Conservation (phyloP, 768 basidiomycete species). For the Naganishia randhawae region DNA sequence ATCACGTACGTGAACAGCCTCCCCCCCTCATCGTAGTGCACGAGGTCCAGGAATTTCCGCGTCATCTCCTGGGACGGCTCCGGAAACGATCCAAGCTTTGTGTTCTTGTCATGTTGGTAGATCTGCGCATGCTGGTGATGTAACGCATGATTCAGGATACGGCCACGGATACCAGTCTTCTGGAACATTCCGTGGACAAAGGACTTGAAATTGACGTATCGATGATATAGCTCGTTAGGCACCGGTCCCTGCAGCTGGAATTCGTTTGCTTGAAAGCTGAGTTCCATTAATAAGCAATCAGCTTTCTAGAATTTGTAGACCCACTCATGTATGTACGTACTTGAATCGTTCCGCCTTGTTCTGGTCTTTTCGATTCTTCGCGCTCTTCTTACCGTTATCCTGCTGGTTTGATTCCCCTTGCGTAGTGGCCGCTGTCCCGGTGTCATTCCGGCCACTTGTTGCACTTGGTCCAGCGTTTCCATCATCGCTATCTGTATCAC, state of each 20-base stretch:
- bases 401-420: constrained; percentile 8
- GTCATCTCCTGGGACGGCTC: constrained; percentile 38
- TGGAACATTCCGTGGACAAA: constrained; percentile 55
- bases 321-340: not conserved
- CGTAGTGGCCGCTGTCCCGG: not conserved
- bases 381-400: not conserved
- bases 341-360: constrained; percentile 19
- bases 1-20: constrained; percentile 78
- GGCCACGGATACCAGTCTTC: constrained; percentile 51
- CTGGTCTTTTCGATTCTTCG: not conserved
- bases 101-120: constrained; percentile 52
- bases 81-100: constrained; percentile 49
- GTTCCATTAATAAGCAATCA: constrained; percentile 26
- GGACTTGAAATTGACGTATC: constrained; percentile 52
- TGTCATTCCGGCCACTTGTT: not conserved
- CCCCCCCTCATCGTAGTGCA: constrained; percentile 53
- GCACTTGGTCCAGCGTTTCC: constrained; percentile 37
- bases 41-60: constrained; percentile 53
- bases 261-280: constrained; percentile 55
- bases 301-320: not conserved
- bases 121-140: constrained; percentile 54
- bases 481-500: constrained; percentile 34
- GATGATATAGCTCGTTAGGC: constrained; percentile 51
- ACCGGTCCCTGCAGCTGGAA: constrained; percentile 55
- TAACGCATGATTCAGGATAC: constrained; percentile 52